Conservation (phyloP, 2,329 filamentous ascomycete genomes). For the Diaporthe longicolla region DNA sequence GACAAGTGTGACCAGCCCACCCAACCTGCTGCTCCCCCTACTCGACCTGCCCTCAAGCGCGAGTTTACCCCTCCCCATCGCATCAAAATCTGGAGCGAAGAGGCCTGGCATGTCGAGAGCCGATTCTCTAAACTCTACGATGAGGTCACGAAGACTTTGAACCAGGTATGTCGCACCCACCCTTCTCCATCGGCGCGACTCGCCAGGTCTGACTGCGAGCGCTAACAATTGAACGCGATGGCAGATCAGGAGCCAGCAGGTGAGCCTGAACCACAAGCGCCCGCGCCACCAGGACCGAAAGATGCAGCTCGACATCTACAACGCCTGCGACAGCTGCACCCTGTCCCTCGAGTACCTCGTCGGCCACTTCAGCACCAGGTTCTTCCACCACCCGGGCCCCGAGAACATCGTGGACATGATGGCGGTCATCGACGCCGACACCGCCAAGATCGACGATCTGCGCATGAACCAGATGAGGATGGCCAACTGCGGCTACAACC, state of each 20-base stretch:
- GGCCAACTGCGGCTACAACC: neutral
- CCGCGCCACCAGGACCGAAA: neutral
- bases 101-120: neutral
- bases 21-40: neutral
- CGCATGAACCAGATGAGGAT: neutral
- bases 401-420: neutral
- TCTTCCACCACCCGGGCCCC: neutral
- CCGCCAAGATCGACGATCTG: neutral
- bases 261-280: neutral
- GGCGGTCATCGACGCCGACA: neutral
- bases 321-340: constrained; percentile 9
- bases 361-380: neutral
- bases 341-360: constrained; percentile 3
- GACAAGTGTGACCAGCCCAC: neutral
- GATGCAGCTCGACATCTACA: neutral
- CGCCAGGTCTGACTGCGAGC: neutral
- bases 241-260: neutral
- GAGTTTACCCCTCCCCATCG: constrained; percentile 7
- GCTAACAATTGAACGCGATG: neutral
- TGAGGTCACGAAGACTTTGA: neutral
- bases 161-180: neutral
- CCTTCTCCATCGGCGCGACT: no score
- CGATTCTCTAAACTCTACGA: neutral
- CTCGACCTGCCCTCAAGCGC: neutral
- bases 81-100: neutral